Conservation (phyloP, 1,284 basidiomycete species). For the Athelia psychrophila region DNA sequence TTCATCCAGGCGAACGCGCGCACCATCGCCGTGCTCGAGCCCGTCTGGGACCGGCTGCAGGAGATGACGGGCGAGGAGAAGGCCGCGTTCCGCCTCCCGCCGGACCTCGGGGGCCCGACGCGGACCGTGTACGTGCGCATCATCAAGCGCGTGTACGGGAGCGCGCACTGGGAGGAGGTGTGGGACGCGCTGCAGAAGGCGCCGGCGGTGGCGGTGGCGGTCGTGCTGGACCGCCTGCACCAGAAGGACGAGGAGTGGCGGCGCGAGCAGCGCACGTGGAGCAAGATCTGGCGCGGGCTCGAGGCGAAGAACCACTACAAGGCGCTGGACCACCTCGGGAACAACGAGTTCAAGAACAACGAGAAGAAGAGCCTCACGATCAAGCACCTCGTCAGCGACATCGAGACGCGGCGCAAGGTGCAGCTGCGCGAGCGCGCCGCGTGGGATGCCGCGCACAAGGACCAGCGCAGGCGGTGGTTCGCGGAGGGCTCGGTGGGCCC, state of each 20-base stretch:
- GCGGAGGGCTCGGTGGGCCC: slow-evolving; percentile 50
- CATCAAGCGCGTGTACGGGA: slow-evolving; percentile 94
- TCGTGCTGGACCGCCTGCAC: slow-evolving; percentile 89
- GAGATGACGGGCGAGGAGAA: slow-evolving; percentile 91
- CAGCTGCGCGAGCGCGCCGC: slow-evolving; percentile 54
- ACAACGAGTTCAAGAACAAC: slow-evolving; percentile 84
- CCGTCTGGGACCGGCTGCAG: slow-evolving; percentile 83
- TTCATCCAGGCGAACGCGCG: slow-evolving; percentile 91
- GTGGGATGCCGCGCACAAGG: slow-evolving; percentile 28
- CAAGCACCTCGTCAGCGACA: slow-evolving; percentile 87
- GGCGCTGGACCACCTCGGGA: slow-evolving; percentile 94
- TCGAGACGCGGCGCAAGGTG: slow-evolving; percentile 76
- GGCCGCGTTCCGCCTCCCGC: slow-evolving; percentile 78
- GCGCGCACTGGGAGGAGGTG: slow-evolving; percentile 80
- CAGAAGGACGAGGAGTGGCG: slow-evolving; percentile 99
- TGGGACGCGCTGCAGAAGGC: slow-evolving; percentile 92
- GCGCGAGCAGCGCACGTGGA: slow-evolving; percentile 93
- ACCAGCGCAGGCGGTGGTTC: slow-evolving; percentile 33
- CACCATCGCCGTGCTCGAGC: slow-evolving; percentile 92
- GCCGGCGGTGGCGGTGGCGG: slow-evolving; percentile 88
- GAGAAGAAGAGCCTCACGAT: slow-evolving; percentile 96
- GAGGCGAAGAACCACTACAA: slow-evolving; percentile 98
- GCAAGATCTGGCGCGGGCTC: slow-evolving; percentile 95
- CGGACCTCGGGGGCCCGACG: slow-evolving; percentile 87
- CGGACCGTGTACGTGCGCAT: slow-evolving; percentile 92